A percentile compares a stretch with the other conserved stretches of the same genome.
These are phyloP conservation scores for Isatis lusitanica DNA, from an alignment of 441 rosid species.

Conservation along the genomic window DNA sequence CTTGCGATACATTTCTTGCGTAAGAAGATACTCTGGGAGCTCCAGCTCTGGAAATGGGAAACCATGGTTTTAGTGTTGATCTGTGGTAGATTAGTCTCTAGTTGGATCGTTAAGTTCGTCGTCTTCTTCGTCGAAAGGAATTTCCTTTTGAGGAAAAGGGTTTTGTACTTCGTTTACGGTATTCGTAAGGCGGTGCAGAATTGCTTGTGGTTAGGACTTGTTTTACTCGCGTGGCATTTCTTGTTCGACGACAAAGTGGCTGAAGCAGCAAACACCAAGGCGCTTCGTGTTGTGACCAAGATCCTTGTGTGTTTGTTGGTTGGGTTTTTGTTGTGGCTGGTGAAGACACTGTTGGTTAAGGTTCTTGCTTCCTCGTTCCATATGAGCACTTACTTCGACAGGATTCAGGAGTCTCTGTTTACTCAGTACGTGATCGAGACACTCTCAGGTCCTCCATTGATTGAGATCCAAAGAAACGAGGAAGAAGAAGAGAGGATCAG, in stretches of 20 bases:
- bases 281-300: constrained; percentile 43
- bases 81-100: constrained; percentile 64
- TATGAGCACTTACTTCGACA: constrained; percentile 59
- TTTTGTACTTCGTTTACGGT: constrained; percentile 67
- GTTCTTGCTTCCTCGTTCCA: constrained; percentile 69
- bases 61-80: constrained; percentile 52
- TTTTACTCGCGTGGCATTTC: constrained; percentile 57
- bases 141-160: constrained; percentile 52
- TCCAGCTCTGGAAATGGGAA: constrained; percentile 61
- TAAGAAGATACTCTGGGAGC: constrained; percentile 43
- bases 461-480: constrained; percentile 49
- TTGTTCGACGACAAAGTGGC: constrained; percentile 52
- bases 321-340: constrained; percentile 55
- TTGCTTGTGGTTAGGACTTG: constrained; percentile 64
- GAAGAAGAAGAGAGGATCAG: constrained; percentile 59
- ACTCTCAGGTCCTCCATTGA: constrained; percentile 54
- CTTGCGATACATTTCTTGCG: constrained; percentile 40
- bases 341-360: constrained; percentile 59
- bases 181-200: constrained; percentile 61
- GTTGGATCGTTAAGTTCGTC: constrained; percentile 53
- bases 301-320: constrained; percentile 53
- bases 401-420: constrained; percentile 63
- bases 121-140: constrained; percentile 57
- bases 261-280: constrained; percentile 39
- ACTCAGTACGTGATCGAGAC: constrained; percentile 58